These are phyloP conservation scores for Mycena citricolor DNA, from an alignment of 1,284 basidiomycete genomes.

Conservation along the genomic window DNA sequence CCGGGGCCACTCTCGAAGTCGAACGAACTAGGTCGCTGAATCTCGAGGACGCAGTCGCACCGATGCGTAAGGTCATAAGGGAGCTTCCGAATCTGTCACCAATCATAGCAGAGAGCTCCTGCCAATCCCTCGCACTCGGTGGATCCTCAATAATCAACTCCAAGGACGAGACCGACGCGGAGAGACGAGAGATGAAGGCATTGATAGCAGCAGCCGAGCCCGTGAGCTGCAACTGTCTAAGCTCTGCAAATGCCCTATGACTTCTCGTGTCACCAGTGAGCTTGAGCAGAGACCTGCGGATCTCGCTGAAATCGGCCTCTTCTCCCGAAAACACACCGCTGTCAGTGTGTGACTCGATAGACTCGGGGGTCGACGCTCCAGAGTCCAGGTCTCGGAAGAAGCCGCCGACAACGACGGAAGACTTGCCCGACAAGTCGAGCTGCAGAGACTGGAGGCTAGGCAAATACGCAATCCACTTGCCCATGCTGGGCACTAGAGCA, in stretches of 20 bases:
- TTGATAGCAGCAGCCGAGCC: slow-evolving; percentile 67
- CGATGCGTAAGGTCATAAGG: slow-evolving; percentile 58
- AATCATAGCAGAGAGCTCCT: slow-evolving; percentile 60
- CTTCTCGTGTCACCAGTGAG: slow-evolving; percentile 53
- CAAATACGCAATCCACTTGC: slow-evolving; percentile 64
- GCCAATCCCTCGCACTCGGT: slow-evolving; percentile 69
- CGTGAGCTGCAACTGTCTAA: slow-evolving; percentile 62
- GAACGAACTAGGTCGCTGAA: slow-evolving; percentile 67
- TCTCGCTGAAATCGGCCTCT: slow-evolving; percentile 68
- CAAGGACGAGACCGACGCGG: slow-evolving; percentile 56
- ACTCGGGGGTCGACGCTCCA: slow-evolving; percentile 66
- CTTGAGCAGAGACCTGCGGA: slow-evolving; percentile 62
- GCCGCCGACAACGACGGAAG: slow-evolving; percentile 65
- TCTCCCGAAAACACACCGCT: slow-evolving; percentile 75
- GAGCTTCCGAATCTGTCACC: slow-evolving; percentile 59
- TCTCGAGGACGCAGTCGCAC: slow-evolving; percentile 59
- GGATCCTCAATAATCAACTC: slow-evolving; percentile 77
- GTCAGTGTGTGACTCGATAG: slow-evolving; percentile 58
- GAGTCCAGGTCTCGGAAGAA: slow-evolving; percentile 75
- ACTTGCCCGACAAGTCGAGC: slow-evolving; percentile 67
- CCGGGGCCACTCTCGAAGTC: slow-evolving; percentile 58
- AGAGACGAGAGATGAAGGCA: slow-evolving; percentile 67
- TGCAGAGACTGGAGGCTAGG: slow-evolving; percentile 60
- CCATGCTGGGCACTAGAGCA: slow-evolving; percentile 62
- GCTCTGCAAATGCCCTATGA: slow-evolving; percentile 54